phyloP scores from a whole-genome alignment of 805 yeast species.

The Cyberlindnera euphorbiiphila region DNA sequence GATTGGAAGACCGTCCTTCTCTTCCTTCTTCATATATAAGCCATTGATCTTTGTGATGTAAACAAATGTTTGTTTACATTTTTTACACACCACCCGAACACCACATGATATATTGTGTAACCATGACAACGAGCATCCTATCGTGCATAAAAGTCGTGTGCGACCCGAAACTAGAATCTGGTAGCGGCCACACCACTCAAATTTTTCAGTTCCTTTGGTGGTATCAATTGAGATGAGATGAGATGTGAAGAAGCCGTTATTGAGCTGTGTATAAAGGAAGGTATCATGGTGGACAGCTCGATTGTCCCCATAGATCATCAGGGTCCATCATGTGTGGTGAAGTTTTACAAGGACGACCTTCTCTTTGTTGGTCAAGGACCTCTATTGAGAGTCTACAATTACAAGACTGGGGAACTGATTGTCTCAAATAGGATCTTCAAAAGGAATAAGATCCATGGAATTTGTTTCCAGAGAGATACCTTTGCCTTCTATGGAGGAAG shows the following conservation, averaged over 20 bases:
- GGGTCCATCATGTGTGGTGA: slow-evolving; percentile 17
- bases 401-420: slow-evolving; percentile 36
- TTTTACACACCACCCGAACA: slow-evolving; percentile 3
- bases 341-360: slow-evolving; percentile 28
- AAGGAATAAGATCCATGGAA: slow-evolving; percentile 83
- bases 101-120: neutral
- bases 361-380: slow-evolving; percentile 74
- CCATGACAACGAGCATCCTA: slow-evolving; percentile 6
- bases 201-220: neutral
- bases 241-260: neutral
- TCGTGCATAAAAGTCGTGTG: no score
- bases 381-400: slow-evolving; percentile 48
- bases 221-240: neutral
- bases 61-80: slow-evolving; percentile 7
- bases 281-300: neutral
- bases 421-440: slow-evolving; percentile 46
- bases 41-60: no score
- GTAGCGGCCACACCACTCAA: neutral
- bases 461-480: slow-evolving; percentile 38
- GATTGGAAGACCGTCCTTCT: no score
- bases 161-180: no score
- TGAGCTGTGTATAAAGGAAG: neutral
- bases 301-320: slow-evolving; percentile 17
- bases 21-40: no score
- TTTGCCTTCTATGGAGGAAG: slow-evolving; percentile 65